phyloP scores from a whole-genome alignment of 1,139 yeast genomes.

The Sugiyamaella sp. region DNA sequence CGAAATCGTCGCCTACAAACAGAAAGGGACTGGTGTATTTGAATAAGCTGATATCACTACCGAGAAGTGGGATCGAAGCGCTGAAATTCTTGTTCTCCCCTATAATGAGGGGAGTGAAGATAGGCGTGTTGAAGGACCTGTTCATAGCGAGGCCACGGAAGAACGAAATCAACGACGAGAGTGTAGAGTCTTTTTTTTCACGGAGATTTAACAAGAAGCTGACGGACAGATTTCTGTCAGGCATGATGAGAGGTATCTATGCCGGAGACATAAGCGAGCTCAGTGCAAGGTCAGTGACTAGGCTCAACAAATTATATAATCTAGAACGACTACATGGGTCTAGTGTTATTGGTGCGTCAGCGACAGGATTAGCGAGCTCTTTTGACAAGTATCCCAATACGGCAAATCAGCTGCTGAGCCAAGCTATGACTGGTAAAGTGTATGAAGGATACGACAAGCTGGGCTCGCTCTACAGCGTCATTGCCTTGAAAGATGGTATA shows the following conservation, averaged over 20 bases:
- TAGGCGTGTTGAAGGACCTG: slow-evolving; percentile 40
- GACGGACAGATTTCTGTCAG: slow-evolving; percentile 72
- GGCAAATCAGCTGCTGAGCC: slow-evolving; percentile 36
- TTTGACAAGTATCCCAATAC: slow-evolving; percentile 35
- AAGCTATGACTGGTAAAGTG: slow-evolving; percentile 32
- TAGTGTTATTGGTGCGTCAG: slow-evolving; percentile 48
- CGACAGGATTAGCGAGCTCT: slow-evolving; percentile 38
- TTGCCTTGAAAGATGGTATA: slow-evolving; percentile 39
- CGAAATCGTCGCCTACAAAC: slow-evolving; percentile 56
- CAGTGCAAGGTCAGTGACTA: slow-evolving; percentile 60
- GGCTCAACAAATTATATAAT: slow-evolving; percentile 48
- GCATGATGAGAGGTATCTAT: slow-evolving; percentile 84
- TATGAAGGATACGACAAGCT: slow-evolving; percentile 25
- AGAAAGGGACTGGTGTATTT: slow-evolving; percentile 57
- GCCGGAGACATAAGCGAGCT: slow-evolving; percentile 78
- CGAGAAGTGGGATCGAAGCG: slow-evolving; percentile 34
- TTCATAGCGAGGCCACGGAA: slow-evolving; percentile 44
- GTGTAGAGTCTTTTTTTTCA: slow-evolving; percentile 64
- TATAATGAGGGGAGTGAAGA: slow-evolving; percentile 46
- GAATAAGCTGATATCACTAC: slow-evolving; percentile 40
- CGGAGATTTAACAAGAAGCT: slow-evolving; percentile 69
- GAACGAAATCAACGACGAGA: slow-evolving; percentile 57
- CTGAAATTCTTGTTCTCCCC: slow-evolving; percentile 39
- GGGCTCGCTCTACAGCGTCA: slow-evolving; percentile 33
- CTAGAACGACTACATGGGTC: slow-evolving; percentile 67